Conservation (phyloP, 2,329 filamentous ascomycete species). For the Hymenoscyphus linearis region DNA sequence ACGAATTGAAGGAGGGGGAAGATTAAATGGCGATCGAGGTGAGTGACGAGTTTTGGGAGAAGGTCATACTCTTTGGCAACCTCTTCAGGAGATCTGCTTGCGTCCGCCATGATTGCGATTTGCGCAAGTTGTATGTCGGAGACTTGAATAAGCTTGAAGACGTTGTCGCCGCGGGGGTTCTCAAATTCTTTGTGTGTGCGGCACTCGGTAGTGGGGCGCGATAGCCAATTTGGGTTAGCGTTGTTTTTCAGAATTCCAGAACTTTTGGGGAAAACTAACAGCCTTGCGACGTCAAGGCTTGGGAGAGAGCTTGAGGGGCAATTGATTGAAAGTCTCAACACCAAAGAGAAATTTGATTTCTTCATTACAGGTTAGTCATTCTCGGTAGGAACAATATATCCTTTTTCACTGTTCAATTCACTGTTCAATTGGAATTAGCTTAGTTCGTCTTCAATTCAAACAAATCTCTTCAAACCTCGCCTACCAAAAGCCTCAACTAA, state of each 20-base stretch:
- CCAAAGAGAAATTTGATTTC: background rate
- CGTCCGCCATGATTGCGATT: constrained; percentile 45
- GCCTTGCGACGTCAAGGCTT: constrained; percentile 5
- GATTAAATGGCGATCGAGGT: constrained; percentile 93
- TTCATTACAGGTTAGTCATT: background rate
- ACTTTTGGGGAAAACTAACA: constrained; percentile 7
- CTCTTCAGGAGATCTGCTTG: constrained; percentile 43
- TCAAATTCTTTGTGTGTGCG: constrained; percentile 21
- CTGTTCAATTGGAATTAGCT: background rate
- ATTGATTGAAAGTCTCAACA: background rate
- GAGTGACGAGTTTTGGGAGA: constrained; percentile 80
- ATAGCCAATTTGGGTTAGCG: constrained; percentile 5
- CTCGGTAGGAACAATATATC: background rate
- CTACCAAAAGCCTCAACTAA: background rate
- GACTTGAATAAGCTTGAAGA: constrained; percentile 6
- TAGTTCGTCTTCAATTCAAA: background rate
- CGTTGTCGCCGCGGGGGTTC: constrained; percentile 8
- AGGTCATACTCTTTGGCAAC: constrained; percentile 48
- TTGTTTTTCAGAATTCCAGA: constrained; percentile 10
- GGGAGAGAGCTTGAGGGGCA: background rate
- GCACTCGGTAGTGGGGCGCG: constrained; percentile 11
- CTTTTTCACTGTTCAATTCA: background rate
- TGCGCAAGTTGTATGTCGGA: constrained; percentile 11
- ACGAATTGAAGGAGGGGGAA: constrained; percentile 95
- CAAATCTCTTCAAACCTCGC: background rate